These are phyloP conservation scores for Hericium coralloides DNA, from an alignment of 768 basidiomycete species.

Conservation along the genomic window DNA sequence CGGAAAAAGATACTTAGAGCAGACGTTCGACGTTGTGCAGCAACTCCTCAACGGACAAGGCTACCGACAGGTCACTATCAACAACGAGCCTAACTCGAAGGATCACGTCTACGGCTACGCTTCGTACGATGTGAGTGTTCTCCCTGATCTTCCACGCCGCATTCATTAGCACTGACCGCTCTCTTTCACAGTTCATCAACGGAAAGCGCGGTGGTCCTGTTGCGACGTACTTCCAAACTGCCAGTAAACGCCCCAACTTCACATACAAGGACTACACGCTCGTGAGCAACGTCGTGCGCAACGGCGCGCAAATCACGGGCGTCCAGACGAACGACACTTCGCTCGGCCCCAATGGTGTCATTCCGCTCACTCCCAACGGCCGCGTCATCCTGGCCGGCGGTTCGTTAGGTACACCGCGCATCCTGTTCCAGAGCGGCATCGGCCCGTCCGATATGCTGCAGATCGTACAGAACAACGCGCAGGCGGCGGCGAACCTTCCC, in stretches of 20 bases:
- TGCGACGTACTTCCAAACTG: conserved; percentile 52
- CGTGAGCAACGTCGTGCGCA: conserved; percentile 46
- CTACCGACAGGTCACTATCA: conserved; percentile 45
- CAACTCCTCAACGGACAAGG: conserved; percentile 40
- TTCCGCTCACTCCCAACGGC: conserved; percentile 45
- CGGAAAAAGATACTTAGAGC: conserved; percentile 47
- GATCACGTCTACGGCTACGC: conserved; percentile 54
- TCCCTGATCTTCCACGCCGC: neutral
- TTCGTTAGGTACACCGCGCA: conserved; percentile 44
- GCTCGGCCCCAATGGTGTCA: conserved; percentile 45
- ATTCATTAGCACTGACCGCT: neutral
- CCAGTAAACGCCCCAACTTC: conserved; percentile 42
- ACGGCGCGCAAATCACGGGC: conserved; percentile 45
- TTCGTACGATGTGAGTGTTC: conserved; percentile 23
- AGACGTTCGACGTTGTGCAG: conserved; percentile 35
- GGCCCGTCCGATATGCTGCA: conserved; percentile 51
- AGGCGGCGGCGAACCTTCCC: conserved; percentile 39
- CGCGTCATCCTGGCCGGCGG: conserved; percentile 55
- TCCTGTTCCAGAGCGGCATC: conserved; percentile 54
- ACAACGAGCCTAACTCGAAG: conserved; percentile 45
- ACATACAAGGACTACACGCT: conserved; percentile 38
- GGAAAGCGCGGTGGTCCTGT: conserved; percentile 45
- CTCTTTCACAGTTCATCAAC: conserved; percentile 17
- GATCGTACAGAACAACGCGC: conserved; percentile 37
- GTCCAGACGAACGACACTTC: conserved; percentile 53